Base-by-base conservation (phyloP, 2,329 filamentous ascomycete genomes). In the Juglanconis sp. region DNA sequence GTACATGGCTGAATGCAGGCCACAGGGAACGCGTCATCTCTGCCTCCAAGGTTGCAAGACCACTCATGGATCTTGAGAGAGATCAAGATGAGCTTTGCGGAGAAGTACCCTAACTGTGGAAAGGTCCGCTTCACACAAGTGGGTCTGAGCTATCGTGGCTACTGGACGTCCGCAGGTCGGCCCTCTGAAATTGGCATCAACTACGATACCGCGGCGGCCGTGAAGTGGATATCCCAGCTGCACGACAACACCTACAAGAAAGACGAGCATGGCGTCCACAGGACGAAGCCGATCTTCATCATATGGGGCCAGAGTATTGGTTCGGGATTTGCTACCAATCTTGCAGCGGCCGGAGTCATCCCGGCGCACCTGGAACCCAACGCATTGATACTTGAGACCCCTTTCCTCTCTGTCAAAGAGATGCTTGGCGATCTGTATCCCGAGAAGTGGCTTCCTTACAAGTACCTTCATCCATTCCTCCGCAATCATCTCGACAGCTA, bases 301-400 rank as follows among this genome's bases (percentile, higher is more conserved):
- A 73, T 93, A 10, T 93, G 90, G 89, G 90, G 90, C 0, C 90
- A 93, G 71, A 91, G 87, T 64, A 86, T 93, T 57, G 90, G 91
- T 1, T 84, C 87, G 32, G 90, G 87, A 1, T 83, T 93, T 47
- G 89, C 87, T 11, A 87, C 86, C 15, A 86, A 83, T 54, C 79
- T 87, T 2, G 81, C 84, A 13, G 80, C 78, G 6, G 69, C 72
- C 47, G 59, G 75, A 68, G 51, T 67, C 35, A 66, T 75, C 46
- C 73, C 74, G 3, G 57, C 76, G 2, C 77, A 72, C 63, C 76
- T 77, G 57, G 68, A 69, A 40, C 70, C 81, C 40, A 64, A 74
- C 50, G 76, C 81, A 1, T 63, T 94, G 54, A 77, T 94, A 10
- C 78, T 94, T 1, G 90, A 94, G 69, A 92, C 90, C 0, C 90